Conservation (phyloP, 768 basidiomycete species). For the Hericium coralloides region DNA sequence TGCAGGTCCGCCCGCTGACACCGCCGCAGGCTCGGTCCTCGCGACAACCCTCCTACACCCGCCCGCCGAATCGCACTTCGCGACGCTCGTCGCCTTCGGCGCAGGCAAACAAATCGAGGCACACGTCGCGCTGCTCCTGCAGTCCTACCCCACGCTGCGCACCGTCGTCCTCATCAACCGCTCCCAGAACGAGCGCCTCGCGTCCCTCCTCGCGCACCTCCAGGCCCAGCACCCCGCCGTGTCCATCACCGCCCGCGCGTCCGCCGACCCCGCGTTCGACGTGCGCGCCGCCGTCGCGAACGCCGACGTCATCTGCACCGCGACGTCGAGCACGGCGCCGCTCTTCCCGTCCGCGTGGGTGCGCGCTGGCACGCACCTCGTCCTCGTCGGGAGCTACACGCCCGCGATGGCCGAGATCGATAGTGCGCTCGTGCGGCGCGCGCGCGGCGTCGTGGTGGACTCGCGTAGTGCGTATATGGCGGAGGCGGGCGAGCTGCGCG, state of each 20-base stretch:
- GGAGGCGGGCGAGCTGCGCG: conserved; percentile 81
- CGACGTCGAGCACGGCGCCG: conserved; percentile 62
- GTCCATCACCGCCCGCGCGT: conserved; percentile 2
- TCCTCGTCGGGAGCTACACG: conserved; percentile 77
- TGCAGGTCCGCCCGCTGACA: neutral
- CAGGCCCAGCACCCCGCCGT: conserved; percentile 19
- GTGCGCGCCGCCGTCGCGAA: conserved; percentile 26
- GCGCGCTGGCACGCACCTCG: conserved; percentile 52
- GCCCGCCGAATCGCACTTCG: conserved; percentile 25
- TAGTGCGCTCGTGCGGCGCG: conserved; percentile 42
- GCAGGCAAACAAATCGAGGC: conserved; percentile 63
- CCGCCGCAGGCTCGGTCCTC: conserved; percentile 50
- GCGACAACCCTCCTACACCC: conserved; percentile 46
- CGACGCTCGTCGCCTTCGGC: conserved; percentile 53
- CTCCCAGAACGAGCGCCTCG: conserved; percentile 38
- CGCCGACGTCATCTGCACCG: conserved; percentile 62
- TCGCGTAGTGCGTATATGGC: conserved; percentile 56
- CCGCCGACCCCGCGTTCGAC: conserved; percentile 6
- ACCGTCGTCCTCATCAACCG: conserved; percentile 59
- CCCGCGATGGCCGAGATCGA: conserved; percentile 77
- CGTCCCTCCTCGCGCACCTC: conserved; percentile 26
- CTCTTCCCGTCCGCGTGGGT: conserved; percentile 67
- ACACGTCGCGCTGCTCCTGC: conserved; percentile 55
- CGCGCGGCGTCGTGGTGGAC: conserved; percentile 60
- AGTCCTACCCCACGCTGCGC: conserved; percentile 43